Evolutionary conservation across 257 asterid species (phyloP).

Genomic region (Solanum chilense): DNA sequence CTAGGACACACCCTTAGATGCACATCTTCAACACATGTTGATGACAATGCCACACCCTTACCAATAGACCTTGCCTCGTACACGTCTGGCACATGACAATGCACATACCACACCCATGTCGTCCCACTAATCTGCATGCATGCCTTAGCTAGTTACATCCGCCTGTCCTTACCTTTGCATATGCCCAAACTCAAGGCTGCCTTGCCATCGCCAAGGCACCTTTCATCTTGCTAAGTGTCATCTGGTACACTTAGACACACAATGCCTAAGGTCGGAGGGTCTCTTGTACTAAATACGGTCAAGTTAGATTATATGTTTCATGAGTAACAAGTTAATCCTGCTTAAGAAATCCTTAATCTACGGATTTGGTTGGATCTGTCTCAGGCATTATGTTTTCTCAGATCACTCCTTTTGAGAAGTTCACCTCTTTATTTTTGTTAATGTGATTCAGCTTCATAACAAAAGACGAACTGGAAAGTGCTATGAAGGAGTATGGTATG

Average conservation of each 20-base stretch:
- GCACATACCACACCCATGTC: neutral
- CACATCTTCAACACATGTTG: neutral
- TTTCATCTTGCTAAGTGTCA: neutral
- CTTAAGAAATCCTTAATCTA: neutral
- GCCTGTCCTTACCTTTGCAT: neutral
- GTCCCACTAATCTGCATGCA: neutral
- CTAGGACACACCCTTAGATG: neutral
- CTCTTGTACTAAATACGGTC: neutral
- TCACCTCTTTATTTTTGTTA: neutral
- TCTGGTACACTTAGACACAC: neutral
- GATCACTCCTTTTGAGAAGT: neutral
- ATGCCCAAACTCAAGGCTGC: neutral
- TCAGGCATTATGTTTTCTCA: neutral
- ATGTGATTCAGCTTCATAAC: constrained; percentile 39
- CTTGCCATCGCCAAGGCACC: neutral
- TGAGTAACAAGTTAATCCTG: neutral
- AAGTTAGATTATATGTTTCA: neutral
- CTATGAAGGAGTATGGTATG: constrained; percentile 61
- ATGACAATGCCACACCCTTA: neutral
- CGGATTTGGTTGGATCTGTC: neutral
- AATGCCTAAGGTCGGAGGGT: neutral
- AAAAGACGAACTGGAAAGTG: constrained; percentile 59
- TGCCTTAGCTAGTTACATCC: neutral
- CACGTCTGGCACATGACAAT: neutral
- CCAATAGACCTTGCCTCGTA: neutral